Evolutionary conservation across 345 rosid genomes (phyloP).

Genomic region (Eucalyptus tenuipes): DNA sequence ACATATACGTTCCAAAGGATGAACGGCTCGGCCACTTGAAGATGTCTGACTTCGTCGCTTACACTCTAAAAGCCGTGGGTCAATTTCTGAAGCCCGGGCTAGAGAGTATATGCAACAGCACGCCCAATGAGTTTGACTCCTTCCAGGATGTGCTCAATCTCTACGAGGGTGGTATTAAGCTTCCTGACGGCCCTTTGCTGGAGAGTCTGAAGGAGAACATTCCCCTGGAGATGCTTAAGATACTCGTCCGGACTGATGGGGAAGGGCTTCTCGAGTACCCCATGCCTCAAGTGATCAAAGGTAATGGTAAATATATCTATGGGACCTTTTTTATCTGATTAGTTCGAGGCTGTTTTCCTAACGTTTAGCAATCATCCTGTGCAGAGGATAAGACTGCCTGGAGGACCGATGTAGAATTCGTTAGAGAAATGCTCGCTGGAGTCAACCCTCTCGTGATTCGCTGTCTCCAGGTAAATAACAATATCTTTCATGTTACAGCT

Average conservation of each 20-base stretch:
- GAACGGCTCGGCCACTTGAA: constrained; percentile 33
- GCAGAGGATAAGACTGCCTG: constrained; percentile 25
- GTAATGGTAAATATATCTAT: neutral
- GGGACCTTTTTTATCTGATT: neutral
- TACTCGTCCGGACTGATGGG: constrained; percentile 18
- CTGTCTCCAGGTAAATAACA: constrained; percentile 8
- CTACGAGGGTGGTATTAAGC: constrained; percentile 22
- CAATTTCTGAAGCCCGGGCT: constrained; percentile 22
- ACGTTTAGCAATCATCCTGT: neutral
- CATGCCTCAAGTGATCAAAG: constrained; percentile 23
- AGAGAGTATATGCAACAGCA: constrained; percentile 5
- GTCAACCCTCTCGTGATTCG: constrained; percentile 19
- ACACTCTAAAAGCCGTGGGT: constrained; percentile 15
- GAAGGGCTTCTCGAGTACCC: constrained; percentile 14
- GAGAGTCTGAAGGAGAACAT: constrained; percentile 4
- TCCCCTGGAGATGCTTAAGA: constrained; percentile 23
- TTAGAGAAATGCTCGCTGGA: constrained; percentile 28
- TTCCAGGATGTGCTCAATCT: constrained; percentile 18
- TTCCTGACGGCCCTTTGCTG: constrained; percentile 4
- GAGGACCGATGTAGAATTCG: constrained; percentile 36
- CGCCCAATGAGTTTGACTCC: constrained; percentile 26
- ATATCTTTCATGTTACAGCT: neutral
- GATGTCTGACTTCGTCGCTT: constrained; percentile 24
- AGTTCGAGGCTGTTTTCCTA: neutral
- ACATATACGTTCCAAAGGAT: constrained; percentile 30